A percentile compares a stretch with the other conserved stretches of the same genome.
These are phyloP conservation scores for Metarhizium album DNA, from an alignment of 2,329 filamentous ascomycete species.

Conservation along the genomic window DNA sequence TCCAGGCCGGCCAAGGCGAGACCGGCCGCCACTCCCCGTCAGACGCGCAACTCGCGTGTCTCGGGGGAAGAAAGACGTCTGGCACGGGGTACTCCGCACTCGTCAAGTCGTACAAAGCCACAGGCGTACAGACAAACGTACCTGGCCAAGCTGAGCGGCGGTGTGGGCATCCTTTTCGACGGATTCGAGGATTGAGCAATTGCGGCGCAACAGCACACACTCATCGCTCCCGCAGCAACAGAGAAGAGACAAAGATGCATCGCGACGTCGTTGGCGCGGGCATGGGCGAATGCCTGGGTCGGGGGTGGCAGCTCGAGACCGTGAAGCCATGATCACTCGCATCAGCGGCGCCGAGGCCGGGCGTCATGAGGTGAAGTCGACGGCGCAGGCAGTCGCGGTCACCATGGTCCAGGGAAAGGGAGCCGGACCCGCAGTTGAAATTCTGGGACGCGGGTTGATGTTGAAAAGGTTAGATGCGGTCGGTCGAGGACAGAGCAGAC, in stretches of 20 bases:
- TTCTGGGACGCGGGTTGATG: neutral
- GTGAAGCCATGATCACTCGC: constrained; percentile 5
- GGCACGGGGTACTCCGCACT: neutral
- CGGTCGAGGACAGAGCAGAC: neutral
- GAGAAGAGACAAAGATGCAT: constrained; percentile 27
- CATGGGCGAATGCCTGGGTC: constrained; percentile 14
- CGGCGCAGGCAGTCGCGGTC: neutral
- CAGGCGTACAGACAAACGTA: constrained; percentile 36
- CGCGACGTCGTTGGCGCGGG: constrained; percentile 13
- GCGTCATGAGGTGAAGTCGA: constrained; percentile 2
- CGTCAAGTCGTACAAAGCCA: neutral
- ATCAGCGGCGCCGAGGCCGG: constrained; percentile 6
- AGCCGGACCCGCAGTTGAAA: neutral
- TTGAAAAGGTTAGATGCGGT: neutral
- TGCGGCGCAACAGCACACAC: constrained; percentile 74
- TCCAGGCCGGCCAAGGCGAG: neutral
- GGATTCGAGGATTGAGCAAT: constrained; percentile 63
- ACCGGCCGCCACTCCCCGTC: neutral
- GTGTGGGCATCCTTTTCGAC: constrained; percentile 81
- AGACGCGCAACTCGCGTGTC: neutral
- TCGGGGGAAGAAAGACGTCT: neutral
- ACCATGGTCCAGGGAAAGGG: constrained; percentile 7
- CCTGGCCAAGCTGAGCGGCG: constrained; percentile 84
- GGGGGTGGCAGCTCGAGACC: constrained; percentile 3
- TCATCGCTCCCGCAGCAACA: constrained; percentile 82